Evolutionary conservation across 768 basidiomycete genomes (phyloP), one percentile per base, ranked within the genome.

Genomic region (Clavulina sp.): DNA sequence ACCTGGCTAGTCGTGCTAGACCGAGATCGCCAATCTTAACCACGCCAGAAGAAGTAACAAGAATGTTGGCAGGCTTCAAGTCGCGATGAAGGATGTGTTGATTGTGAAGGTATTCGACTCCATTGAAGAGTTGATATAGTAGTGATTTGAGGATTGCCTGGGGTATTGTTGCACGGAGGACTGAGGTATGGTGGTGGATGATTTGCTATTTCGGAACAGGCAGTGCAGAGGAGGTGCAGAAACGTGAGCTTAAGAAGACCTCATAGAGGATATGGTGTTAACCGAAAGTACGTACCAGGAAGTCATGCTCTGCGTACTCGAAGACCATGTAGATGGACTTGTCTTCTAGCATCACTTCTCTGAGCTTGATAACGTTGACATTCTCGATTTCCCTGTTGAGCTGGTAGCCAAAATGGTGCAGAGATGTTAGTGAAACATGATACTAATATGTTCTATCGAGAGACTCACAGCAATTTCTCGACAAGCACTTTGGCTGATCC

Each of bases 301-400:
- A 96, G 65, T 99, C 95, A 61, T 99, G 95, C 61, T 97, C 95
- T 4, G 93, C 93, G 59, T 95, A 99, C 59, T 97, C 93, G 58
- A 99, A 97, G 13, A 97, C 91, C 88, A 99, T 96, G 64, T 91
- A 95, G 56, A 99, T 97, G 1, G 88, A 89, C 65, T 96, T 96
- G 57, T 97, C 95, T 62, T 99, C 93, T 26, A 99, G 69, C 51
- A 99, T 91, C 36, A 96, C 93, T 63, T 97, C 93, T 58, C 83
- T 78, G 36, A 99, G 74, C 0, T 87, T 77, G 5, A 89, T 87
- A 1, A 99, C 69, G 59, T 99, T 96, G 63, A 86, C 84, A 62
- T 93, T 89, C 51, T 76, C 71, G 32, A 91, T 84, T 61, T 93
- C 91, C 48, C 84, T 73, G 65, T 93, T 93, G 57, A 92, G 68